Conservation (phyloP, 31 red algal species). For the Odonthalia washingtoniensis region DNA sequence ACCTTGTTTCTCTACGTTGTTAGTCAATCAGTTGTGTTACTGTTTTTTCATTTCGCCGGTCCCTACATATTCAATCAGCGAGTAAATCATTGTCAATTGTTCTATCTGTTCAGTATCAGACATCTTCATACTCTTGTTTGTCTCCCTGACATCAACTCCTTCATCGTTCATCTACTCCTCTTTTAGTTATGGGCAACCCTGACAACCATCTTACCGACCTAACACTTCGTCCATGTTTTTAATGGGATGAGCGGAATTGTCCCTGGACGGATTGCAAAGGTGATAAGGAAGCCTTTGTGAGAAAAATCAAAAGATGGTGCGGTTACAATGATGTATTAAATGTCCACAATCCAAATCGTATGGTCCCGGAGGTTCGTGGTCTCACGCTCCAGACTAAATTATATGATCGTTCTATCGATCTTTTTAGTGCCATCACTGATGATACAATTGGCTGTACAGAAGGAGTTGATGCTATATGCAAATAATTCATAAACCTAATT, state of each 20-base stretch:
- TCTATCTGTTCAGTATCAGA: no score
- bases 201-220: not conserved
- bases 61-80: no score
- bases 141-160: no score
- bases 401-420: not conserved
- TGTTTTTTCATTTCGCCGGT: no score
- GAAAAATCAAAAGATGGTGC: not conserved
- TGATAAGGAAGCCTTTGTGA: not conserved
- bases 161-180: not conserved
- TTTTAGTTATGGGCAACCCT: slow-evolving; percentile 42
- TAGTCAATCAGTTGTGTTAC: no score
- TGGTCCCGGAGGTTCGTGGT: not conserved
- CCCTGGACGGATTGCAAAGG: slow-evolving; percentile 26
- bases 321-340: not conserved
- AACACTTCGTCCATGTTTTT: not conserved
- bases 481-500: not conserved
- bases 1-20: no score
- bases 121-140: no score
- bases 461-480: not conserved
- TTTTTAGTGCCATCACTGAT: not conserved
- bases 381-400: not conserved
- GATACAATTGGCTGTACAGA: not conserved
- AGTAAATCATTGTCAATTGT: no score
- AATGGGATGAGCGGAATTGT: slow-evolving; percentile 41
- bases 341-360: not conserved